Percentiles rank a stretch among this genome's conserved stretches.
phyloP scores from a whole-genome alignment of 495 filamentous ascomycete genomes.

The Penicillium bovifimosum region DNA sequence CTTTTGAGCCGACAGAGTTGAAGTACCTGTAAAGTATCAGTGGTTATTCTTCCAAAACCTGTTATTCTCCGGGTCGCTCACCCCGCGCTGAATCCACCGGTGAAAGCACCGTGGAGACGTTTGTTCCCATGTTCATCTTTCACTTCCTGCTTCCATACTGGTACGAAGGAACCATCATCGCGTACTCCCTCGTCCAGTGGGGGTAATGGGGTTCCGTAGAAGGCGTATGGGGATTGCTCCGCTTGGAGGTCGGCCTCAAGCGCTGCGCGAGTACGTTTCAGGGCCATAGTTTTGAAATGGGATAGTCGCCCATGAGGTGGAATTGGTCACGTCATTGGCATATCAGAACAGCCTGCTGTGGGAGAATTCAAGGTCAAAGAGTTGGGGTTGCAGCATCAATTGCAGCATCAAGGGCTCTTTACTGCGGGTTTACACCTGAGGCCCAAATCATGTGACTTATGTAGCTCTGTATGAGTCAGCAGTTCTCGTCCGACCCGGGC shows the following conservation, averaged over 20 bases:
- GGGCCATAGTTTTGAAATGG: conserved; percentile 52
- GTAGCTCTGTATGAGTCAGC: background rate
- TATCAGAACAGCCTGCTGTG: background rate
- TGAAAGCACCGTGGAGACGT: conserved; percentile 92
- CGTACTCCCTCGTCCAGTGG: conserved; percentile 69
- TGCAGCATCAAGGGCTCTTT: background rate
- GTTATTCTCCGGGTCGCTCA: conserved; percentile 37
- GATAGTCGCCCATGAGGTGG: background rate
- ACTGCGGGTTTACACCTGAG: background rate
- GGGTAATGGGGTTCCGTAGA: conserved; percentile 84
- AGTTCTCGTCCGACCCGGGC: background rate
- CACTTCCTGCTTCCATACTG: conserved; percentile 96
- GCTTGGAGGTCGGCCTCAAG: conserved; percentile 73
- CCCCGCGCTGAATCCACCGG: conserved; percentile 94
- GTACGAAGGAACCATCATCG: conserved; percentile 91
- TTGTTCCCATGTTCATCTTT: conserved; percentile 89
- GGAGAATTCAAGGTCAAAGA: background rate
- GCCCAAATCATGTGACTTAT: background rate
- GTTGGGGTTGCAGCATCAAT: background rate
- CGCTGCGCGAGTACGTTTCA: conserved; percentile 70
- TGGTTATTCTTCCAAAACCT: background rate
- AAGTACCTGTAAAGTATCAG: conserved; percentile 63
- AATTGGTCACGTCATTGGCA: conserved; percentile 4
- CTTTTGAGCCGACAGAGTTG: conserved; percentile 96
- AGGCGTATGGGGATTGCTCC: conserved; percentile 70